These are phyloP conservation scores for Leccinum variabile DNA, from an alignment of 1,284 basidiomycete genomes.

Conservation along the genomic window DNA sequence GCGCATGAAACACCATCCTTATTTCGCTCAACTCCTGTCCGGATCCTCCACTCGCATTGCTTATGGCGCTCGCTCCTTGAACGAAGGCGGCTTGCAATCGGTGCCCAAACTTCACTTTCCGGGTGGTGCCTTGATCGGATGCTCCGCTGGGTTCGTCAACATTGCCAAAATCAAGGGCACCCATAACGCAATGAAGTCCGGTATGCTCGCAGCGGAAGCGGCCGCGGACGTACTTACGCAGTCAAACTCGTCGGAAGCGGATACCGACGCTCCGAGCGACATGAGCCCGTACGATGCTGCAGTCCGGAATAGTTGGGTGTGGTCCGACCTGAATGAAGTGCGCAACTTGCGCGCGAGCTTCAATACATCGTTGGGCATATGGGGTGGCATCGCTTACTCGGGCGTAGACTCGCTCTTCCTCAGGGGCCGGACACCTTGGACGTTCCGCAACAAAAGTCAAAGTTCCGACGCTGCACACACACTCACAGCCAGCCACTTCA, in stretches of 20 bases:
- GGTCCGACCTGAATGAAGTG: conserved; percentile 87
- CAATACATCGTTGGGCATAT: conserved; percentile 81
- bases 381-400: conserved; percentile 89
- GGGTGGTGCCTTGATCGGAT: conserved; percentile 93
- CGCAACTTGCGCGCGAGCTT: conserved; percentile 94
- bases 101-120: conserved; percentile 93
- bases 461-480: conserved; percentile 76
- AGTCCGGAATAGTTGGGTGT: conserved; percentile 84
- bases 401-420: conserved; percentile 88
- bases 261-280: conserved; percentile 48
- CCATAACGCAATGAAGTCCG: conserved; percentile 99
- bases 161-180: conserved; percentile 99
- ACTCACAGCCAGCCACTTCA: conserved; percentile 62
- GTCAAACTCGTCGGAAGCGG: conserved; percentile 16
- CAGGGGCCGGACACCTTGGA: conserved; percentile 91
- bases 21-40: conserved; percentile 80
- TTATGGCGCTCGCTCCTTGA: conserved; percentile 90
- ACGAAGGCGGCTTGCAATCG: conserved; percentile 94
- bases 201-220: conserved; percentile 94
- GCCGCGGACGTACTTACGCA: conserved; percentile 65
- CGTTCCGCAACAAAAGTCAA: conserved; percentile 68
- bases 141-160: conserved; percentile 96
- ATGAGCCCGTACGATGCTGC: conserved; percentile 77
- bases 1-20: conserved; percentile 98
- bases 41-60: conserved; percentile 76